Percentiles rank a stretch among this genome's conserved stretches.
phyloP scores from a whole-genome alignment of 305 asterid genomes.

The Solanum hybrid region DNA sequence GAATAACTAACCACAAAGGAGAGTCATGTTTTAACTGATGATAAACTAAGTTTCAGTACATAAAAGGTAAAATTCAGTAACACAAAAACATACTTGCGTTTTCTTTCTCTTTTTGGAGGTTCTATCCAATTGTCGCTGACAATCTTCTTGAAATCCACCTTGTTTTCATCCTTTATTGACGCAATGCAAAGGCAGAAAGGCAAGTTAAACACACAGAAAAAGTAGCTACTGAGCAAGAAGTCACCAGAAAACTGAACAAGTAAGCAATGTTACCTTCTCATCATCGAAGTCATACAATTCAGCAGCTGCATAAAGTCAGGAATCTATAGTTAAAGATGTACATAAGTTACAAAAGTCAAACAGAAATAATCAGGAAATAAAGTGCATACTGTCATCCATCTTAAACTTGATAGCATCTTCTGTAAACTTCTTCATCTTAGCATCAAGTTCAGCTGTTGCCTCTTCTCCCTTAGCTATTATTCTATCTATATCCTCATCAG shows the following conservation, averaged over 20 bases:
- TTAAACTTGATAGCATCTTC: slow-evolving; percentile 98
- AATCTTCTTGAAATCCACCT: slow-evolving; percentile 92
- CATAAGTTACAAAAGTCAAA: not conserved
- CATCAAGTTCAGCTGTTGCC: slow-evolving; percentile 98
- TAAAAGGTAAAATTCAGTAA: not conserved
- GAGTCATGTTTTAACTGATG: not conserved
- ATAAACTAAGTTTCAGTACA: not conserved
- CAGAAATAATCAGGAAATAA: not conserved
- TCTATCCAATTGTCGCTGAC: slow-evolving; percentile 91
- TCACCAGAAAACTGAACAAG: not conserved
- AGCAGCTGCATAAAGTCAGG: slow-evolving; percentile 57
- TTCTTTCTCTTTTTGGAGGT: slow-evolving; percentile 90
- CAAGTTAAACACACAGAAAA: slow-evolving; percentile 1
- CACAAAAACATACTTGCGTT: slow-evolving; percentile 77
- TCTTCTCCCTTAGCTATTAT: slow-evolving; percentile 99
- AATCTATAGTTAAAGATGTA: slow-evolving; percentile 13
- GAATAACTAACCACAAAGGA: slow-evolving; percentile 52
- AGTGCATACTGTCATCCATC: slow-evolving; percentile 87
- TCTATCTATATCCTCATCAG: slow-evolving; percentile 98
- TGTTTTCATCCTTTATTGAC: slow-evolving; percentile 63
- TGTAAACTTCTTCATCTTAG: slow-evolving; percentile 96
- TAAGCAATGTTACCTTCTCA: slow-evolving; percentile 51
- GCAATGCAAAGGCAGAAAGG: slow-evolving; percentile 7
- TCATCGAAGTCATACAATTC: slow-evolving; percentile 96
- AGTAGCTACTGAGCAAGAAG: slow-evolving; percentile 3